A percentile compares a stretch with the other conserved stretches of the same genome.
phyloP scores from a whole-genome alignment of 768 basidiomycete genomes.

The Russula earlei region DNA sequence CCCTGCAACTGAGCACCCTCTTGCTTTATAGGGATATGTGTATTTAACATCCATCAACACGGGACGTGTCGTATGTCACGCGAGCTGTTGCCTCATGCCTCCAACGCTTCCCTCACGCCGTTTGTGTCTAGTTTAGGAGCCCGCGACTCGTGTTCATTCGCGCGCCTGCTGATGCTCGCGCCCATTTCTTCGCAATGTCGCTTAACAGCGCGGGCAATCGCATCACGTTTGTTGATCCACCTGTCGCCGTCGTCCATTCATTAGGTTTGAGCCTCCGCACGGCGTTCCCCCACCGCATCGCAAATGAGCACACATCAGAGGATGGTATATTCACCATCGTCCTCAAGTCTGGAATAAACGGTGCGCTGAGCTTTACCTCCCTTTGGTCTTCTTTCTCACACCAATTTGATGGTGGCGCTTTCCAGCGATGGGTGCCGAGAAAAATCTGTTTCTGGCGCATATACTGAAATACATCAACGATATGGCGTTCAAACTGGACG shows the following conservation, averaged over 20 bases:
- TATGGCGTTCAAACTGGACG: slow-evolving; percentile 54
- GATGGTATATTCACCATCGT: slow-evolving; percentile 47
- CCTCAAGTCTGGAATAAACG: slow-evolving; percentile 31
- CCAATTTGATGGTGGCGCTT: neutral
- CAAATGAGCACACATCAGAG: slow-evolving; percentile 35
- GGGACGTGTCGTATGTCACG: slow-evolving; percentile 38
- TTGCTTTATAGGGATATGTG: slow-evolving; percentile 49
- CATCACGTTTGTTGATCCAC: slow-evolving; percentile 37
- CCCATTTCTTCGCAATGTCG: slow-evolving; percentile 56
- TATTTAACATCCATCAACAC: slow-evolving; percentile 48
- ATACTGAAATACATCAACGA: slow-evolving; percentile 49
- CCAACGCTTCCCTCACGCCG: slow-evolving; percentile 1
- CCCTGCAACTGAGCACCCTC: neutral
- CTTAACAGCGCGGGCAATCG: slow-evolving; percentile 54
- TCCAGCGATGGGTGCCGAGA: slow-evolving; percentile 30
- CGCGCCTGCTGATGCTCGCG: slow-evolving; percentile 36
- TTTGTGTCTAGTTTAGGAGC: slow-evolving; percentile 29
- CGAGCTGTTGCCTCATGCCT: slow-evolving; percentile 18
- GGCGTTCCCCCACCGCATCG: slow-evolving; percentile 35
- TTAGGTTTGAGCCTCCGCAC: slow-evolving; percentile 33
- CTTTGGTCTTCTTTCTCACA: neutral
- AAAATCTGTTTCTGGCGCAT: slow-evolving; percentile 49
- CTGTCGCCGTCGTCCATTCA: slow-evolving; percentile 30
- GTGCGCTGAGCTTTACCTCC: slow-evolving; percentile 2
- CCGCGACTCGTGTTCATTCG: slow-evolving; percentile 64